Evolutionary conservation across 2,329 filamentous ascomycete genomes (phyloP), one percentile per base, ranked within the genome.

Genomic region (Exophiala calicioides): DNA sequence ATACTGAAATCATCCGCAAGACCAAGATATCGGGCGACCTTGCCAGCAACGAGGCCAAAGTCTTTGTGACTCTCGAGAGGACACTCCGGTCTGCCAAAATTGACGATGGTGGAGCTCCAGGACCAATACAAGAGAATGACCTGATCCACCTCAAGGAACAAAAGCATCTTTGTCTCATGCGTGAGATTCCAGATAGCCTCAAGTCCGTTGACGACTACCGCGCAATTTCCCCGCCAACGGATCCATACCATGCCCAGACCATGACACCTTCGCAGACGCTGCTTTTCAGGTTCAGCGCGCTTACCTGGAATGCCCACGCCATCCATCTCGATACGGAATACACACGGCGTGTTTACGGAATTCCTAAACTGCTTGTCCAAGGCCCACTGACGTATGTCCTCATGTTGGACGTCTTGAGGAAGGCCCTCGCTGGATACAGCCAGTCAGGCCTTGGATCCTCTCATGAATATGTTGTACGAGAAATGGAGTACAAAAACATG

Each of bases 291-390:
- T 97, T 91, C 73, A 93, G 86, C 15, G 90, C 90, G 0, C 79
- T 98, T 24, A 91, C 87, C 2, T 90, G 89, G 73, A 98, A 98
- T 67, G 88, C 89, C 1, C 93, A 98, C 68, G 76, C 79, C 12
- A 96, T 98, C 58, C 93, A 98, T 68, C 76, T 95, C 16, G 87
- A 96, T 65, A 78, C 76, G 1, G 62, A 76, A 32, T 94, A 88
- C 68, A 83, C 82, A 40, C 77, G 77, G 29, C 71, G 79, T 9
- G 72, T 83, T 9, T 93, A 97, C 66, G 86, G 86, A 8, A 84
- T 94, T 64, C 76, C 76, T 4, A 79, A 83, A 50, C 73, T 89
- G 19, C 76, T 97, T 12, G 87, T 97, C 44, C 93, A 97, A 61
- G 93, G 93, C 0, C 91, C 93, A 1, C 72, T 98, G 43, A 82